Evolutionary conservation across 1,284 basidiomycete genomes (phyloP).

Genomic region (Xerocomus amazonicus): DNA sequence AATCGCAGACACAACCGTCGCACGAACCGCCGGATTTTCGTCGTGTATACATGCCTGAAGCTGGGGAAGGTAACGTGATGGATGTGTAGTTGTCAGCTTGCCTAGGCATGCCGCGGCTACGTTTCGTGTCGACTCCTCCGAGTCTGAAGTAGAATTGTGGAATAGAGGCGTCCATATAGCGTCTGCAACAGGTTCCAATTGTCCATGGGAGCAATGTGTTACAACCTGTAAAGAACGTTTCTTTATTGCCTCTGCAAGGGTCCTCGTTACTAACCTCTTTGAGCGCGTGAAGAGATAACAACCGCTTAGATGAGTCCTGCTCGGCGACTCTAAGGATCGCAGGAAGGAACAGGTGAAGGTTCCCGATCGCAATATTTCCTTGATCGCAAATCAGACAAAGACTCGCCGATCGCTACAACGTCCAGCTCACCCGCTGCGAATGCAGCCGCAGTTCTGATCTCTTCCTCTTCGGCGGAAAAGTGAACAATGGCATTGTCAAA

Average conservation of each 20-base stretch:
- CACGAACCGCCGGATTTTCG: constrained; percentile 68
- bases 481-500: constrained; percentile 72
- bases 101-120: constrained; percentile 96
- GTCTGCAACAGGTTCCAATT: constrained; percentile 83
- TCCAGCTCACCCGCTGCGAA: constrained; percentile 75
- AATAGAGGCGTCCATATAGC: constrained; percentile 89
- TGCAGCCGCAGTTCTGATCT: constrained; percentile 82
- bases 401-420: background rate
- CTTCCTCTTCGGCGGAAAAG: constrained; percentile 77
- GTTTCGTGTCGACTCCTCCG: constrained; percentile 90
- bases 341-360: constrained; percentile 82
- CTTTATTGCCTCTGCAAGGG: background rate
- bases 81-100: constrained; percentile 89
- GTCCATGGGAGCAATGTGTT: constrained; percentile 79
- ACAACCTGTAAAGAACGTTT: constrained; percentile 60
- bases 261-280: constrained; percentile 68
- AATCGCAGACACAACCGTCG: constrained; percentile 90
- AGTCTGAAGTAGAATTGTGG: constrained; percentile 69
- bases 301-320: constrained; percentile 70
- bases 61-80: constrained; percentile 84
- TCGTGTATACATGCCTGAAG: constrained; percentile 82
- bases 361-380: constrained; percentile 95
- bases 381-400: constrained; percentile 15
- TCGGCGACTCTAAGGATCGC: constrained; percentile 81
- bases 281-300: constrained; percentile 86